phyloP scores from a whole-genome alignment of 176 grass and related monocot species.

The Zea luxurians region DNA sequence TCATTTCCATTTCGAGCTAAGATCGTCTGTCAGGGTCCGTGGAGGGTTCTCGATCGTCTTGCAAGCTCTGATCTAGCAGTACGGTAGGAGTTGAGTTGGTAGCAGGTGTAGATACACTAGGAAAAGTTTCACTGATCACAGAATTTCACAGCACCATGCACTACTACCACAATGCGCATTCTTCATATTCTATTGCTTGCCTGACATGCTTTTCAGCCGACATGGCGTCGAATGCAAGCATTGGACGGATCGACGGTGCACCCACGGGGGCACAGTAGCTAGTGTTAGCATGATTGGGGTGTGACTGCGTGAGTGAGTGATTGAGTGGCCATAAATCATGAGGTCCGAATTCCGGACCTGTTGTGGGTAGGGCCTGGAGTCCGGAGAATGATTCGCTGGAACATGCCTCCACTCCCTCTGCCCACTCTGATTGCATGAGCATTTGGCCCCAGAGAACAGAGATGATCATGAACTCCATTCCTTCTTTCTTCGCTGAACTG shows the following conservation, averaged over 20 bases:
- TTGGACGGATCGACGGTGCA: conserved; percentile 33
- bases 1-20: neutral
- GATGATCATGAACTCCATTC: neutral
- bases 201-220: conserved; percentile 17
- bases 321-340: conserved; percentile 39
- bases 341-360: conserved; percentile 37
- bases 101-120: neutral
- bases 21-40: neutral
- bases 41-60: neutral
- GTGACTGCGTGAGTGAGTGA: conserved; percentile 25
- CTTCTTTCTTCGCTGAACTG: neutral
- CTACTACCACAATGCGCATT: neutral
- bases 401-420: conserved; percentile 27
- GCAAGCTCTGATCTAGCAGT: conserved; percentile 9
- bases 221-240: conserved; percentile 43
- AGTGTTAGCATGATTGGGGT: conserved; percentile 43
- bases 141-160: neutral
- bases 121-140: neutral
- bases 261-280: conserved; percentile 28
- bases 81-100: neutral
- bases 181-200: neutral
- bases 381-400: conserved; percentile 46
- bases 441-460: conserved; percentile 5
- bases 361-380: conserved; percentile 39
- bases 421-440: conserved; percentile 20